Percentiles rank a stretch among this genome's conserved stretches.
These are phyloP conservation scores for Amoebophrya sp. DNA, from an alignment of 169 alveolate species.

Conservation along the genomic window DNA sequence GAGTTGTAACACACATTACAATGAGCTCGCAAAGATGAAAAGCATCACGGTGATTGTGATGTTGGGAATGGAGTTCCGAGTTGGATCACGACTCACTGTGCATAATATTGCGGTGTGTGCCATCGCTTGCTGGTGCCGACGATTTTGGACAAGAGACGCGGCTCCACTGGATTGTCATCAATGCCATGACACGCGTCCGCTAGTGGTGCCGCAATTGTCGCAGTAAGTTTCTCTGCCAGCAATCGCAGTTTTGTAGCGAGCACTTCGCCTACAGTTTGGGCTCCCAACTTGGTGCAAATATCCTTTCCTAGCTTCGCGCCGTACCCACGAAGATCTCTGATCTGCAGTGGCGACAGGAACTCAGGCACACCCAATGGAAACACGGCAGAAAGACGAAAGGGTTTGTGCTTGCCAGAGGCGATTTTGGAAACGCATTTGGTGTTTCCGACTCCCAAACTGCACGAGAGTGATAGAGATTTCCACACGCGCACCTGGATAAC, in stretches of 20 bases:
- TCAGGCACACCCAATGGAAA: not conserved
- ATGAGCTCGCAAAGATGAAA: too few relatives aligned
- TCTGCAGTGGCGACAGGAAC: not conserved
- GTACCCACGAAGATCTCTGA: not conserved
- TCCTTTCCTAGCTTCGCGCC: constrained; percentile 1
- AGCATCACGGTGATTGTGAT: too few relatives aligned
- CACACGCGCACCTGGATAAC: not conserved
- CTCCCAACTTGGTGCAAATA: not conserved
- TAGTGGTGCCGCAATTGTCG: not conserved
- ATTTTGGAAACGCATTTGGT: not conserved
- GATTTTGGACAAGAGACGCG: not conserved
- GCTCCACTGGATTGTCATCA: not conserved
- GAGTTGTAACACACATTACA: too few relatives aligned
- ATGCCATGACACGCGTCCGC: constrained; percentile 13
- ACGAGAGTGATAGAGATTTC: not conserved
- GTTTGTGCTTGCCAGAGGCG: not conserved
- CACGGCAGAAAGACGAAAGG: not conserved
- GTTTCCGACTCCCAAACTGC: not conserved
- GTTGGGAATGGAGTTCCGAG: too few relatives aligned
- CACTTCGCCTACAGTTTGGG: not conserved
- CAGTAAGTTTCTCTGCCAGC: not conserved
- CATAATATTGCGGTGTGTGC: constrained; percentile 14
- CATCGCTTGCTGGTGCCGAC: not conserved
- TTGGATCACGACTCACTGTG: too few relatives aligned
- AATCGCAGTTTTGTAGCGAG: not conserved